Base-by-base conservation (phyloP, 2,329 filamentous ascomycete species). In the Fusarium sp. region DNA sequence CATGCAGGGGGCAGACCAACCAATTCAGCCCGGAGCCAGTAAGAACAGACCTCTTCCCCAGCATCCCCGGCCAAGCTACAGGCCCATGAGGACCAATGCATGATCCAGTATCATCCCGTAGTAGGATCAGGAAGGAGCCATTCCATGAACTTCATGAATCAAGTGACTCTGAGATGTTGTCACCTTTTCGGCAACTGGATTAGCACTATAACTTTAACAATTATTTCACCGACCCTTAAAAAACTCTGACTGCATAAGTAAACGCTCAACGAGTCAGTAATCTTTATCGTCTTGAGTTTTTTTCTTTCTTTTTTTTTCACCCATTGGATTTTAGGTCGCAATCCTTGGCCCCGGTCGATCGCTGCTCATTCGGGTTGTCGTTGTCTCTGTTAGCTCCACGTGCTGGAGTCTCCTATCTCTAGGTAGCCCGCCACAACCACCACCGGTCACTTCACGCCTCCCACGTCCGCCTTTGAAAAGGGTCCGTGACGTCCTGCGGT, bases 401-500 rank as follows among this genome's bases (percentile, higher is more conserved):
- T 72, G 72, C 71, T 58, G 70, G 56, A 54, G 56, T 60, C 72
- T 71, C 70, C 70, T 73, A 70, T 74, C 58, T 68, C 67, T 23
- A 23, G 23, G 23, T 56, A 58, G 56, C 37, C 72, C 57, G 62
- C 67, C 62, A 70, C 65, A 69, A 69, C 47, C 47, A 47, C 62
- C 56, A 16, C 69, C 52, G 23, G 46, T 41, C 65, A 64, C 68
- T 57, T 56, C 61, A 71, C 42, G 51, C 55, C 65, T 60, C 54
- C 54, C 67, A 54, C 60, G 60, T 50, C 51, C 59, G 45, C 50
- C 31, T 45, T 33, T 51, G 60, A 53, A 59, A 41, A 62, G 54
- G 34, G 56, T 47, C 63, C 60, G 51, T 57, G 49, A 71, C 64
- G 58, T 74, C 64, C 58, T 67, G 71, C 72, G 51, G 58, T 58